Evolutionary conservation across 2,329 filamentous ascomycete species (phyloP).

Genomic region (Biscogniauxia sp.): DNA sequence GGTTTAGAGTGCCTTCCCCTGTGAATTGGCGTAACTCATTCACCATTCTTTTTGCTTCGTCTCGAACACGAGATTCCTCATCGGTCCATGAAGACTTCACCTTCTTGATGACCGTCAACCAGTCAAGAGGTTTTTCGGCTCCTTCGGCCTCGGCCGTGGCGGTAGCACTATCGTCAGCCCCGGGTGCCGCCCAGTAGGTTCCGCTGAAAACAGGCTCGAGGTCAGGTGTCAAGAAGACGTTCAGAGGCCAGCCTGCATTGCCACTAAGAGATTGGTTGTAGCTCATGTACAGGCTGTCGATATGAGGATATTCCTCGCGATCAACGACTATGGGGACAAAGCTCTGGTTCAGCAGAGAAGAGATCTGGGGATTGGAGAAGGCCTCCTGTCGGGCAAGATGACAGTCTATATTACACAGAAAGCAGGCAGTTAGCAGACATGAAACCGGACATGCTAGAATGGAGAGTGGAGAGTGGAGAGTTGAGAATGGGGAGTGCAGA

Average conservation of each 20-base stretch:
- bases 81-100: constrained; percentile 74
- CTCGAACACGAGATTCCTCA: constrained; percentile 77
- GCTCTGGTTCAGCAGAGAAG: constrained; percentile 75
- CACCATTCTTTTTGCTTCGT: constrained; percentile 80
- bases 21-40: constrained; percentile 82
- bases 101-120: constrained; percentile 79
- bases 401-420: constrained; percentile 53
- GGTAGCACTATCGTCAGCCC: constrained; percentile 42
- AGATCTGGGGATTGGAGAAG: constrained; percentile 80
- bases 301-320: constrained; percentile 87
- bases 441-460: not conserved
- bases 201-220: constrained; percentile 93
- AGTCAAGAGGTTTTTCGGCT: constrained; percentile 66
- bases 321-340: constrained; percentile 94
- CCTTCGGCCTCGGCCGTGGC: constrained; percentile 42
- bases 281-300: constrained; percentile 97
- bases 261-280: constrained; percentile 93
- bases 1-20: constrained; percentile 73
- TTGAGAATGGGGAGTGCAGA: not conserved
- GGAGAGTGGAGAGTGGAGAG: too few species aligned
- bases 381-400: constrained; percentile 93
- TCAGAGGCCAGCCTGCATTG: constrained; percentile 89
- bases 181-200: constrained; percentile 90
- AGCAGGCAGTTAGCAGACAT: constrained; percentile 4
- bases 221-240: constrained; percentile 93